Evolutionary conservation across 148 eudicot species (phyloP).

Genomic region (Rhododendron williamsianum): DNA sequence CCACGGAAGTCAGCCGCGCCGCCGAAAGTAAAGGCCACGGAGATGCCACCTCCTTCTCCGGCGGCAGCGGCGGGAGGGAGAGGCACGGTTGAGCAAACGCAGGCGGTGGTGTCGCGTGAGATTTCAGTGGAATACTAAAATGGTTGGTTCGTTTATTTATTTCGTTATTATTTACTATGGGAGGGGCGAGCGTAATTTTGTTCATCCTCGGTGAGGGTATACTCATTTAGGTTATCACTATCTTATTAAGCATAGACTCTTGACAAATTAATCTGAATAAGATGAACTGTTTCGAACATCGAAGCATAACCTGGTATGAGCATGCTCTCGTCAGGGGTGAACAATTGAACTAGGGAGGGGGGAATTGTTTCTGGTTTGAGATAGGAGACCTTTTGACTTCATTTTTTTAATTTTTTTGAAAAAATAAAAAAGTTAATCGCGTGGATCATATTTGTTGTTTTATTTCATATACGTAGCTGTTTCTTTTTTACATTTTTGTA

Average conservation of each 20-base stretch:
- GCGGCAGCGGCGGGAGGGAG: not conserved
- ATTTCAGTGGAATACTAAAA: not conserved
- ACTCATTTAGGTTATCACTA: too few relatives aligned
- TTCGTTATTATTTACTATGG: too few relatives aligned
- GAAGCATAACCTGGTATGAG: too few relatives aligned
- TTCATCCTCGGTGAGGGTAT: not conserved
- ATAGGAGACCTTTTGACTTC: not conserved
- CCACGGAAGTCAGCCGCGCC: not conserved
- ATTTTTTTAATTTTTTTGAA: too few relatives aligned
- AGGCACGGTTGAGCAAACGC: not conserved
- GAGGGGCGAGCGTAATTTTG: not conserved
- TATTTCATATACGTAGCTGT: too few relatives aligned
- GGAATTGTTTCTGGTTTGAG: not conserved
- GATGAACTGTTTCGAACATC: too few relatives aligned
- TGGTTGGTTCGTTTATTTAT: not conserved
- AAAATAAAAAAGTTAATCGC: not conserved
- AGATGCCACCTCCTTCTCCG: not conserved
- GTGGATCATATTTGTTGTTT: not conserved
- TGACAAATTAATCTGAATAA: too few relatives aligned
- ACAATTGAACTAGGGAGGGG: too few relatives aligned
- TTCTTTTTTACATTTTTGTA: too few relatives aligned
- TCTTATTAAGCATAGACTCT: too few relatives aligned
- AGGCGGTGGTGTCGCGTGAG: not conserved
- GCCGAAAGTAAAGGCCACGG: not conserved
- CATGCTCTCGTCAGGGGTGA: too few relatives aligned